Conservation (phyloP, 352 stramenopile genomes). For the Pythium guiyangense region DNA sequence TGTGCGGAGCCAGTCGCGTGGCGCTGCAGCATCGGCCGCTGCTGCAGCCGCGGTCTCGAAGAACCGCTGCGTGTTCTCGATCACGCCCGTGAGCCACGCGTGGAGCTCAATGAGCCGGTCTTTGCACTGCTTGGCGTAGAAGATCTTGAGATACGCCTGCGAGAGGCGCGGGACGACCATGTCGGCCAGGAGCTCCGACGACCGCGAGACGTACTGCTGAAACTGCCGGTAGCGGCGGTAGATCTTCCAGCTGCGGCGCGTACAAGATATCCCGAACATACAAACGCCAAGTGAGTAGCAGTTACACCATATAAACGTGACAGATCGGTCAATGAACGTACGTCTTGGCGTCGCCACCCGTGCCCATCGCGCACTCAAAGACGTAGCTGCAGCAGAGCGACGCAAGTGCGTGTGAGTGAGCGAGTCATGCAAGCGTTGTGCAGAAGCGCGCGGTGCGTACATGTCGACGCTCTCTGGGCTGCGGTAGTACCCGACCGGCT, state of each 20-base stretch:
- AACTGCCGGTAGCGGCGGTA: constrained; percentile 85
- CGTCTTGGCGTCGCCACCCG: constrained; percentile 30
- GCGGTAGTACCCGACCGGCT: constrained; percentile 75
- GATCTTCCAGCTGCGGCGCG: constrained; percentile 66
- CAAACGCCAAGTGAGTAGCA: neutral
- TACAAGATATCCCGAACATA: neutral
- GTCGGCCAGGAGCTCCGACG: constrained; percentile 44
- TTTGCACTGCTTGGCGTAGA: constrained; percentile 72
- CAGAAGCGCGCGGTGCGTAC: constrained; percentile 25
- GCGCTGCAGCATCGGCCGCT: neutral
- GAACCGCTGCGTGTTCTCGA: constrained; percentile 68
- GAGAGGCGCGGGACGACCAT: constrained; percentile 62
- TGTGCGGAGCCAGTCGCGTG: neutral
- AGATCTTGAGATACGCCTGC: constrained; percentile 79
- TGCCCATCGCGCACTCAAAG: constrained; percentile 60
- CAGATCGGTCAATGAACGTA: constrained; percentile 13
- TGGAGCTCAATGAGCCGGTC: constrained; percentile 74
- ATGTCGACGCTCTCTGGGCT: constrained; percentile 77
- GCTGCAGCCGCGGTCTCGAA: constrained; percentile 15
- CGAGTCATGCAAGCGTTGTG: constrained; percentile 4
- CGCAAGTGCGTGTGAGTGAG: neutral
- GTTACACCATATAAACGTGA: neutral
- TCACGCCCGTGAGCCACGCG: constrained; percentile 54
- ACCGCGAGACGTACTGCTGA: constrained; percentile 66
- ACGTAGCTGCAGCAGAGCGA: constrained; percentile 46